A percentile compares a stretch with the other conserved stretches of the same genome.
These are phyloP conservation scores for Ogataea pilisensis DNA, from an alignment of 805 yeast species.

Conservation along the genomic window DNA sequence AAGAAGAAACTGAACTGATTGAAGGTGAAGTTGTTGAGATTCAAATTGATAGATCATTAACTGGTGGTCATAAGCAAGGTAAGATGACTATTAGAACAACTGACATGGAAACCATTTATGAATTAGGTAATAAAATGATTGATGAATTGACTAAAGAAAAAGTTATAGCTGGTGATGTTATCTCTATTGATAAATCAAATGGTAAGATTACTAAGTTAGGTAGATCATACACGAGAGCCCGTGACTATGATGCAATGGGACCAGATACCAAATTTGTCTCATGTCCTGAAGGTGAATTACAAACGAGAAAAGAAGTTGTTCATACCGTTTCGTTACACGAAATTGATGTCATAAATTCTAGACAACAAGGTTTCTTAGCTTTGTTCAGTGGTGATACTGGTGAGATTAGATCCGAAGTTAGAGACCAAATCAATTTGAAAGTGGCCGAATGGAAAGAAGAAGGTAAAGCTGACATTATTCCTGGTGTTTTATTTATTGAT, in stretches of 20 bases:
- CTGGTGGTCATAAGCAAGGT: conserved; percentile 82
- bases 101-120: conserved; percentile 86
- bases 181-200: conserved; percentile 94
- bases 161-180: conserved; percentile 93
- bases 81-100: conserved; percentile 83
- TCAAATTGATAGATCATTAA: conserved; percentile 89
- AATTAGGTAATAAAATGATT: conserved; percentile 48
- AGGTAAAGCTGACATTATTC: conserved; percentile 96
- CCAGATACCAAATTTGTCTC: conserved; percentile 89
- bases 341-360: conserved; percentile 91
- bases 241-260: conserved; percentile 97
- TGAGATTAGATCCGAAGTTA: conserved; percentile 87
- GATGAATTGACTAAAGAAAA: conserved; percentile 90
- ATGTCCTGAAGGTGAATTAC: conserved; percentile 97
- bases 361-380: conserved; percentile 70
- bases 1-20: conserved; percentile 95
- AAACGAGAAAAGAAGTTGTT: conserved; percentile 94
- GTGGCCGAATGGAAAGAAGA: conserved; percentile 97
- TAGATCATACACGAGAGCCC: conserved; percentile 96
- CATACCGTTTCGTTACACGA: conserved; percentile 97
- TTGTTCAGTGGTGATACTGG: conserved; percentile 80
- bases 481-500: conserved; percentile 96
- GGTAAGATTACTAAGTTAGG: conserved; percentile 98
- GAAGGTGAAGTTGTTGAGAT: conserved; percentile 98
- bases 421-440: conserved; percentile 47